Conservation (phyloP, 1,284 basidiomycete species). For the Anthracocystis walkeri region DNA sequence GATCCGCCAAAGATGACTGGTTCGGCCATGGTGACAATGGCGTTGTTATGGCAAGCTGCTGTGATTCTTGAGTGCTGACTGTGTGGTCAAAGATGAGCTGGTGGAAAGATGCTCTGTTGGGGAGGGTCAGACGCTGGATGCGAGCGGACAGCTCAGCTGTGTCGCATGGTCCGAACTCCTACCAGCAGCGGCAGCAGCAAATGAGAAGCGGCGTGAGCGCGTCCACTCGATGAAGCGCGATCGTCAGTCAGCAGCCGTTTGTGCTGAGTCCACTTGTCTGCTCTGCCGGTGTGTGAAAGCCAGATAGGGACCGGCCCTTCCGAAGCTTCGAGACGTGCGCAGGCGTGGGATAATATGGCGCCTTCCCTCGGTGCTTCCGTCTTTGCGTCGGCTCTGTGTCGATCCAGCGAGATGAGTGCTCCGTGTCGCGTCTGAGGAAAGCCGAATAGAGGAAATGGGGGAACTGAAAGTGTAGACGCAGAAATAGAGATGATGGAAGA, state of each 20-base stretch:
- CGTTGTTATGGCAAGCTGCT: neutral
- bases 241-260: neutral
- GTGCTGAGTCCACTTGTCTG: neutral
- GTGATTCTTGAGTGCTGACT: neutral
- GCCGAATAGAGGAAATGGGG: neutral
- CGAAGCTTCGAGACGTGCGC: neutral
- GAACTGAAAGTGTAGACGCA: too few relatives aligned
- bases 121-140: neutral
- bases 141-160: constrained; percentile 2
- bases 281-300: neutral
- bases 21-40: constrained; percentile 46
- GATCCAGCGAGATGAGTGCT: neutral
- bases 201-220: constrained; percentile 4
- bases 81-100: neutral
- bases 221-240: neutral
- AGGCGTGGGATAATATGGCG: too few relatives aligned
- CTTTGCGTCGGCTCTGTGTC: neutral
- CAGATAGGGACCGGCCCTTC: neutral
- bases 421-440: neutral
- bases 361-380: neutral
- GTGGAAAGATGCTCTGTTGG: neutral
- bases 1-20: constrained; percentile 52
- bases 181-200: neutral
- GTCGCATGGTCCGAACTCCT: neutral
- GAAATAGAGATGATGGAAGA: neutral